phyloP scores from a whole-genome alignment of 371 early-diverging fungal genomes.

The Racocetra persica region DNA sequence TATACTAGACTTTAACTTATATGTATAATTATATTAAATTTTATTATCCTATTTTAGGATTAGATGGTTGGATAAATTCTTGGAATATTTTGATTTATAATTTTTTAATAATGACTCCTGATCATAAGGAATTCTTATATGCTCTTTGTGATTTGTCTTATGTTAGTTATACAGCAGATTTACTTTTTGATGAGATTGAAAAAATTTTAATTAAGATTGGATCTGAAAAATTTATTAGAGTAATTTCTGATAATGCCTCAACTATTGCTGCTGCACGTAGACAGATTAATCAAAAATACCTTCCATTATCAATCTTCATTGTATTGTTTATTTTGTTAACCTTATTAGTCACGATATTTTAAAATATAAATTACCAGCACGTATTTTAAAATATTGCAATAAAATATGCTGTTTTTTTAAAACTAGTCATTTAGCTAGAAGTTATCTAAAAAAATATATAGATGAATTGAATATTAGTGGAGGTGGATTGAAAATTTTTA shows the following conservation, averaged over 20 bases:
- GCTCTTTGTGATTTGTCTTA: conserved; percentile 7
- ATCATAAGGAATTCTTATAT: conserved; percentile 1
- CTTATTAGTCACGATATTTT: neutral
- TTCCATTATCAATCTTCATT: neutral
- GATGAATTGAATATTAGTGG: neutral
- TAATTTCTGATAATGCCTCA: neutral
- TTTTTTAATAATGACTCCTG: conserved; percentile 17
- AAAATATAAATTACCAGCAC: neutral
- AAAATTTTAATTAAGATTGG: neutral
- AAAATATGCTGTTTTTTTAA: neutral
- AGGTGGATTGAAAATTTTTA: neutral
- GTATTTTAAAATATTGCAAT: neutral
- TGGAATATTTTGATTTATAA: conserved; percentile 16
- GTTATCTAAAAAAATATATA: neutral
- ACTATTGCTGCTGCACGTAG: neutral
- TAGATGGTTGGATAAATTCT: conserved; percentile 19
- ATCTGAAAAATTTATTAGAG: neutral
- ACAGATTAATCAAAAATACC: neutral
- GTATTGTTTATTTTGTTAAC: neutral
- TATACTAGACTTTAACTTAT: too few species aligned
- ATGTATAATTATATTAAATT: too few species aligned
- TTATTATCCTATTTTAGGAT: neutral
- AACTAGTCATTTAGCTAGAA: neutral
- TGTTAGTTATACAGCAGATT: neutral
- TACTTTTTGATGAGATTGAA: neutral